phyloP scores from a whole-genome alignment of 768 basidiomycete species.

The Punctularia strigosozonata region DNA sequence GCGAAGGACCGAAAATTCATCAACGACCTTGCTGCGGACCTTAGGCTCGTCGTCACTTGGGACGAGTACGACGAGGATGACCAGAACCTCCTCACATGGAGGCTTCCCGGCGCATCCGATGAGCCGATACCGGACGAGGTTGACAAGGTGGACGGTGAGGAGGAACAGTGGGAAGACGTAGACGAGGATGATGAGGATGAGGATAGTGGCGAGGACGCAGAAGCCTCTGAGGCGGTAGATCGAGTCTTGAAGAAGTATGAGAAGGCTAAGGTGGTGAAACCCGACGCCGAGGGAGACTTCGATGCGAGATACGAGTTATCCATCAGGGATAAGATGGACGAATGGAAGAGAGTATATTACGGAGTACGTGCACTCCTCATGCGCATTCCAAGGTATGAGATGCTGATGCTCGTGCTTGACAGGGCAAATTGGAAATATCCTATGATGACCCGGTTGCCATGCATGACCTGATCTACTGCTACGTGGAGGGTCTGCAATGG shows the following conservation, averaged over 20 bases:
- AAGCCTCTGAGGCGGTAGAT: constrained; percentile 61
- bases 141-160: constrained; percentile 21
- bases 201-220: constrained; percentile 54
- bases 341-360: constrained; percentile 91
- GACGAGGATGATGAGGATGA: constrained; percentile 39
- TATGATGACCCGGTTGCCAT: constrained; percentile 59
- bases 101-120: constrained; percentile 36
- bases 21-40: constrained; percentile 55
- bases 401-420: constrained; percentile 7
- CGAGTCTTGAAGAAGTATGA: constrained; percentile 83
- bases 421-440: constrained; percentile 84
- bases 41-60: constrained; percentile 78
- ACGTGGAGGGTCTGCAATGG: constrained; percentile 95
- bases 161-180: constrained; percentile 22
- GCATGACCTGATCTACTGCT: constrained; percentile 62
- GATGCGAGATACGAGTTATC: constrained; percentile 69
- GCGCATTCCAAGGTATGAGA: constrained; percentile 1
- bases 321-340: constrained; percentile 74
- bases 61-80: constrained; percentile 87
- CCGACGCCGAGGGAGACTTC: constrained; percentile 61
- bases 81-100: constrained; percentile 60
- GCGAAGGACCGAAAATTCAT: constrained; percentile 78
- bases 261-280: constrained; percentile 66
- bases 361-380: constrained; percentile 33
- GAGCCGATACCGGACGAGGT: constrained; percentile 19